These are phyloP conservation scores for Trichomonascus vanleenenianus DNA, from an alignment of 805 yeast species.

Conservation along the genomic window DNA sequence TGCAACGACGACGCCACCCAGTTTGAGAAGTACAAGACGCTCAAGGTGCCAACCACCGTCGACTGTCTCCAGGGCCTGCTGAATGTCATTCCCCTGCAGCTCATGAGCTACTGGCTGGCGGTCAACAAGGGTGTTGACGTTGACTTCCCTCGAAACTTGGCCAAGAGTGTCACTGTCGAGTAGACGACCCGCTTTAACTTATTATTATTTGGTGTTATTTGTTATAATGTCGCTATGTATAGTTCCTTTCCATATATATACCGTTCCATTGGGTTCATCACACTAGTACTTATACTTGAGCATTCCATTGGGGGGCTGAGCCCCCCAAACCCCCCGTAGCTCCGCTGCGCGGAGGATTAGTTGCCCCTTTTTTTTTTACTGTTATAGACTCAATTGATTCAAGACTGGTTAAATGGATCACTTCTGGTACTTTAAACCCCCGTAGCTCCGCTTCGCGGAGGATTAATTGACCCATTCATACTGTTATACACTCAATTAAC, in stretches of 20 bases:
- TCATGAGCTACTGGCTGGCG: slow-evolving; percentile 96
- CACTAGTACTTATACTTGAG: too few species aligned
- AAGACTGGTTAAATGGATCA: too few species aligned
- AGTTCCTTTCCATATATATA: background rate
- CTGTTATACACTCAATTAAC: too few species aligned
- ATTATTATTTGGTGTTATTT: background rate
- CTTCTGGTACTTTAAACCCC: too few species aligned
- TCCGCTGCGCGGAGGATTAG: too few species aligned
- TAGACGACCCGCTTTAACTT: slow-evolving; percentile 26
- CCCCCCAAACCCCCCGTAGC: too few species aligned
- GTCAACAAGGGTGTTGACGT: slow-evolving; percentile 92
- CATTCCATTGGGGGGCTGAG: too few species aligned
- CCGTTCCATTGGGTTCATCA: background rate
- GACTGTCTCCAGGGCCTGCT: slow-evolving; percentile 96
- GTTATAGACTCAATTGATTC: background rate
- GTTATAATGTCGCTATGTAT: background rate
- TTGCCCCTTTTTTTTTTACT: background rate
- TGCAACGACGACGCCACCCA: slow-evolving; percentile 68
- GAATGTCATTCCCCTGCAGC: slow-evolving; percentile 89
- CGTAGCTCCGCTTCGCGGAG: too few species aligned
- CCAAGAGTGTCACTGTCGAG: slow-evolving; percentile 97
- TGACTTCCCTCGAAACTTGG: slow-evolving; percentile 97
- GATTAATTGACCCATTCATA: too few species aligned
- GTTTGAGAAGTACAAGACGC: slow-evolving; percentile 37
- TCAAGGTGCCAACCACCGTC: slow-evolving; percentile 91